These are phyloP conservation scores for Camelina laxa DNA, from an alignment of 345 rosid species.

Conservation along the genomic window DNA sequence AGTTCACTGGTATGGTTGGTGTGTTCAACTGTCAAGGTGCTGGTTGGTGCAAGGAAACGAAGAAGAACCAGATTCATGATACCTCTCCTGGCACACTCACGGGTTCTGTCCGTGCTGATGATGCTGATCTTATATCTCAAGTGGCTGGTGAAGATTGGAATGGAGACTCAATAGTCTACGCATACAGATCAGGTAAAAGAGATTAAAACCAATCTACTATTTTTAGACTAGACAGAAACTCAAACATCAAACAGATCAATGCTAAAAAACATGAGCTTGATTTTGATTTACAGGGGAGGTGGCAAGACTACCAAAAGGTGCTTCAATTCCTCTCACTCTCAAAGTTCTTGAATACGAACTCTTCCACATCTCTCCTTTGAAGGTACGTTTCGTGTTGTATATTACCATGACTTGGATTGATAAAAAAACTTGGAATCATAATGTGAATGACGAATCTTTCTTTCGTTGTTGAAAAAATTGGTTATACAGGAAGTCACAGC, in stretches of 20 bases:
- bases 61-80: constrained; percentile 88
- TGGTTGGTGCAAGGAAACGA: constrained; percentile 87
- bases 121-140: constrained; percentile 72
- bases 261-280: background rate
- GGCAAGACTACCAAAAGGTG: constrained; percentile 69
- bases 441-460: constrained; percentile 26
- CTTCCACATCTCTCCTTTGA: constrained; percentile 81
- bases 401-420: background rate
- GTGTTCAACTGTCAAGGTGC: constrained; percentile 99
- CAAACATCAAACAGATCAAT: background rate
- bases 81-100: constrained; percentile 85
- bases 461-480: background rate
- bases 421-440: background rate
- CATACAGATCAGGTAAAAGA: constrained; percentile 70
- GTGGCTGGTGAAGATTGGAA: constrained; percentile 80
- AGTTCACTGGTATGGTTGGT: constrained; percentile 82
- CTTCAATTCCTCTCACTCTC: constrained; percentile 81
- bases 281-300: constrained; percentile 65
- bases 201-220: background rate
- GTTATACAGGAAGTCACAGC: constrained; percentile 61
- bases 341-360: constrained; percentile 86
- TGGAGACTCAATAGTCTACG: constrained; percentile 74
- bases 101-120: constrained; percentile 61
- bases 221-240: background rate
- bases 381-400: constrained; percentile 47